A percentile compares a stretch with the other conserved stretches of the same genome.
Conservation (phyloP, 805 yeast genomes). For the Saccharomycopsis selenospora region DNA sequence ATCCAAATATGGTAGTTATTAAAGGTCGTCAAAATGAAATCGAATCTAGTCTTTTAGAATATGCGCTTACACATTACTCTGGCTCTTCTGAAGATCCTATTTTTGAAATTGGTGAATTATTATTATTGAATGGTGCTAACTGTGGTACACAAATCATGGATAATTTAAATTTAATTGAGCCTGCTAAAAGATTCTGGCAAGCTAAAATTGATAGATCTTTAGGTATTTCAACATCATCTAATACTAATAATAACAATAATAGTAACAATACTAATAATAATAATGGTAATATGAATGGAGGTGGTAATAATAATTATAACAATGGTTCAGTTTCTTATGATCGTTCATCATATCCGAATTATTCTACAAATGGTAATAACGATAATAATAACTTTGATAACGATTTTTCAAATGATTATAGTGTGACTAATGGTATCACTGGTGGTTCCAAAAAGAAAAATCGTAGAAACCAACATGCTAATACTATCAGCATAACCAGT, state of each 20-base stretch:
- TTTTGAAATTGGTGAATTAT: slow-evolving; percentile 48
- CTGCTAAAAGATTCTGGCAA: slow-evolving; percentile 52
- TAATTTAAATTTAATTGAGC: slow-evolving; percentile 34
- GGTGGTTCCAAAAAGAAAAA: neutral
- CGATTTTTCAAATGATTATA: slow-evolving; percentile 3
- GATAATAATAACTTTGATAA: neutral
- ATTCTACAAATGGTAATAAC: neutral
- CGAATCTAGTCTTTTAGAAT: slow-evolving; percentile 36
- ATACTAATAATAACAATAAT: neutral
- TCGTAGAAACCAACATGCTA: neutral
- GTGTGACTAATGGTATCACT: slow-evolving; percentile 2
- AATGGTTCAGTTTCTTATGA: neutral
- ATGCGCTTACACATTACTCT: slow-evolving; percentile 44
- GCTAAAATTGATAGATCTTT: slow-evolving; percentile 30
- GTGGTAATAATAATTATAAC: too few species aligned
- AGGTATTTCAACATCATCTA: slow-evolving; percentile 13
- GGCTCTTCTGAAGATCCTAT: slow-evolving; percentile 29
- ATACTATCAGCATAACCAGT: slow-evolving; percentile 3
- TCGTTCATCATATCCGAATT: neutral
- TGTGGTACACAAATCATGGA: slow-evolving; percentile 33
- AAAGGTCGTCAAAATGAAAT: slow-evolving; percentile 24
- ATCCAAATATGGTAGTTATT: slow-evolving; percentile 36
- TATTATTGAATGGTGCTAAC: slow-evolving; percentile 49
- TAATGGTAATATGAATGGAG: slow-evolving; percentile 1
- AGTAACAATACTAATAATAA: neutral